Evolutionary conservation across 495 filamentous ascomycete genomes (phyloP).

Genomic region (Trichoderma erinaceum): DNA sequence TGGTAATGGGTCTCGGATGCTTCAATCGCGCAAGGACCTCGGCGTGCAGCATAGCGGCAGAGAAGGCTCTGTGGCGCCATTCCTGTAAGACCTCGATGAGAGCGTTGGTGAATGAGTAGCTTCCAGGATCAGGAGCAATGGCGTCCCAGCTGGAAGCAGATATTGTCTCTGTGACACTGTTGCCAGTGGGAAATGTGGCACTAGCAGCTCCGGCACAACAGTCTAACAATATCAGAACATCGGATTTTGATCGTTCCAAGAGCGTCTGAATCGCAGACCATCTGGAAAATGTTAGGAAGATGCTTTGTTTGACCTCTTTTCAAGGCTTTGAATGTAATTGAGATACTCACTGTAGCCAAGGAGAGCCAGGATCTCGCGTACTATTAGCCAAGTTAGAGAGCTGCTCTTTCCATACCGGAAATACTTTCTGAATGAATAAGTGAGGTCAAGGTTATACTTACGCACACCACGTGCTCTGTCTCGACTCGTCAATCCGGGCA

Average conservation of each 20-base stretch:
- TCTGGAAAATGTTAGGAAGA: constrained; percentile 17
- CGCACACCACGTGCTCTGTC: constrained; percentile 50
- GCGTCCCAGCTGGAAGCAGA: constrained; percentile 49
- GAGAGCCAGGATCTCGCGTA: constrained; percentile 35
- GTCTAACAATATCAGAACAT: constrained; percentile 48
- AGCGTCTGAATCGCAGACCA: constrained; percentile 51
- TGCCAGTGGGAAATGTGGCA: constrained; percentile 41
- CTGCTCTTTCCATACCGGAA: background rate
- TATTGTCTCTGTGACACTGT: constrained; percentile 48
- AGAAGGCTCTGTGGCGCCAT: constrained; percentile 41
- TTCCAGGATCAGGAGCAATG: constrained; percentile 44
- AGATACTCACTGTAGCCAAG: constrained; percentile 35
- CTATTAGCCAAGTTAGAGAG: constrained; percentile 16
- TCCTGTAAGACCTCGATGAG: constrained; percentile 47
- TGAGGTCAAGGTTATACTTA: background rate
- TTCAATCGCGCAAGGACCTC: constrained; percentile 47
- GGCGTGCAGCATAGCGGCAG: constrained; percentile 47
- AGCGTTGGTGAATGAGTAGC: constrained; percentile 46
- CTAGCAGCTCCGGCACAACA: constrained; percentile 49
- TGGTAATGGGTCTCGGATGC: constrained; percentile 43
- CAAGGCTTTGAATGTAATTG: background rate
- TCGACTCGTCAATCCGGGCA: constrained; percentile 44
- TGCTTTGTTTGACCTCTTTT: background rate
- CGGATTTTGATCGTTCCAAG: constrained; percentile 46
- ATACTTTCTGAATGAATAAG: background rate